Conservation (phyloP, 2,329 filamentous ascomycete genomes). For the Aplosporella prunicola region DNA sequence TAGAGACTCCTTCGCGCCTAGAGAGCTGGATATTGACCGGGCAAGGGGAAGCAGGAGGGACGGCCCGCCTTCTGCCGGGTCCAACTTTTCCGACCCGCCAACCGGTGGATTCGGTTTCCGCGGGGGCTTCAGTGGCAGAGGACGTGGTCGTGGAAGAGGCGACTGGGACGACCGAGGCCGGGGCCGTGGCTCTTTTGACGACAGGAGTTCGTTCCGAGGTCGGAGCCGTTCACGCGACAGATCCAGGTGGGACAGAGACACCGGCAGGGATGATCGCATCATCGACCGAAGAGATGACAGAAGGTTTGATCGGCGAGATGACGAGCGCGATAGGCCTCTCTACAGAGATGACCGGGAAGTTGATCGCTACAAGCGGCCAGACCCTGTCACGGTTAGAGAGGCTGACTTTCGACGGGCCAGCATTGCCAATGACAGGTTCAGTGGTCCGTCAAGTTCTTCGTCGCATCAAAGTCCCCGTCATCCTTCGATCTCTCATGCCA, state of each 20-base stretch:
- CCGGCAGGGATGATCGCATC: conserved; percentile 27
- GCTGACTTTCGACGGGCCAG: conserved; percentile 12
- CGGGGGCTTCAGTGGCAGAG: conserved; percentile 41
- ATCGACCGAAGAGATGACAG: conserved; percentile 33
- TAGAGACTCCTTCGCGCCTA: conserved; percentile 48
- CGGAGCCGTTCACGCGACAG: conserved; percentile 59
- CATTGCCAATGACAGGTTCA: conserved; percentile 7
- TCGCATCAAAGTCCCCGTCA: conserved; percentile 8
- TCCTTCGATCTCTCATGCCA: conserved; percentile 4
- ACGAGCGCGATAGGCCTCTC: conserved; percentile 24
- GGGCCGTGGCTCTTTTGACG: conserved; percentile 36
- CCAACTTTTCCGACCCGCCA: conserved; percentile 58
- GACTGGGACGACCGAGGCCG: conserved; percentile 45
- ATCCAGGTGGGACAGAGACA: conserved; percentile 45
- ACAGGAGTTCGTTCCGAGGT: conserved; percentile 50
- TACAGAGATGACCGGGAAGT: conserved; percentile 31
- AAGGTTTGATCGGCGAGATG: conserved; percentile 36
- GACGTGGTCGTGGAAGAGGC: conserved; percentile 33
- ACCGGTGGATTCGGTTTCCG: conserved; percentile 35
- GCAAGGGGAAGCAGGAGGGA: conserved; percentile 62
- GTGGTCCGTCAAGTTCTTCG: not conserved
- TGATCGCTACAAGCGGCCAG: conserved; percentile 33
- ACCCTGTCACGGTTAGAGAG: conserved; percentile 13
- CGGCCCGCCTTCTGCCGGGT: conserved; percentile 61
- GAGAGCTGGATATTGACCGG: conserved; percentile 57